Base-by-base conservation (phyloP, 2,329 filamentous ascomycete species). In the Beauveria asiatica region DNA sequence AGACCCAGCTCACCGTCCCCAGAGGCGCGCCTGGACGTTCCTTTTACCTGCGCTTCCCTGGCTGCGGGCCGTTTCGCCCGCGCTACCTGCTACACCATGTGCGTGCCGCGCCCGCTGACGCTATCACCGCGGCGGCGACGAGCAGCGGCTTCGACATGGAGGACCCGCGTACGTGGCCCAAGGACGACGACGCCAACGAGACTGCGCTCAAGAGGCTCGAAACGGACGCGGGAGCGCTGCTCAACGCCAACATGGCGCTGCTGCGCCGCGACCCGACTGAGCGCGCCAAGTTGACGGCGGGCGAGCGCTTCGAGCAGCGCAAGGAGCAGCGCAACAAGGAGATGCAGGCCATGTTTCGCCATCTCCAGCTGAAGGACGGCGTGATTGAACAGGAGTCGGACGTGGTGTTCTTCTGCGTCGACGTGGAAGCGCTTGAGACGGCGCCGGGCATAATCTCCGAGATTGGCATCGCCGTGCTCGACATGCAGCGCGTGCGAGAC, bases 361-460 rank as follows among this genome's bases (percentile, higher is more conserved):
- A 89, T 66, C 79, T 96, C 1, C 90, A 89, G 4, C 75, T 95
- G 3, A 42, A 54, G n/a, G 33, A 54, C 11, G 50, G 44, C 21
- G 42, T 11, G 16, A 61, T 59, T 19, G 63, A 59, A 9, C 44
- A 45, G 1, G n/a, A 19, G 37, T 45, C 49, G 19, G 63, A 69
- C 23, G 65, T 68, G 5, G 79, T 95, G 8, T 88, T 97, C 65
- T 78, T 96, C 61, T 85, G 83, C 63, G 78, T 97, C 49, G 94
- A 99, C 67, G 77, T 94, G 37, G 94, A 99, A 72, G 85, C 87
- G 1, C 90, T 86, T 61, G 94, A 99, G 71, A 74, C 75, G 23
- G 77, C 83, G 49, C 82, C 84, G 13, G 76, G 79, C 39, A 76
- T 83, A 13, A 81, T 97, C 61, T 96, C 92, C 0, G 94, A 99